These are phyloP conservation scores for Globisporangium middletonii DNA, from an alignment of 352 stramenopile genomes.

Conservation along the genomic window DNA sequence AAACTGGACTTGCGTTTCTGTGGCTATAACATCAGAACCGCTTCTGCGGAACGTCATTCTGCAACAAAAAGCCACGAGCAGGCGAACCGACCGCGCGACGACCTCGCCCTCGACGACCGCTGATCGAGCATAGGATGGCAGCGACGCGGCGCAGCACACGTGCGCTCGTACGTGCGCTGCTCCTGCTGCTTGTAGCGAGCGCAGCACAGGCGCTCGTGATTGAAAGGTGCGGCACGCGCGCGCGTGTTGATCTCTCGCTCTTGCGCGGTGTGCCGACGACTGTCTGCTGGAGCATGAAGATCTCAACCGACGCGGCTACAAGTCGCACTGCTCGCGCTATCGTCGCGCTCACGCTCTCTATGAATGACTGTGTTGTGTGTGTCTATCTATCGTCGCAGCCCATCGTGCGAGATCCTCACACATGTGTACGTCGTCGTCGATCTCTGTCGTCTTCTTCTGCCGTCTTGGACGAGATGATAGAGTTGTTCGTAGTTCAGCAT, in stretches of 20 bases:
- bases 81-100: too few relatives aligned
- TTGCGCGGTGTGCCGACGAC: not conserved
- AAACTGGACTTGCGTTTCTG: too few relatives aligned
- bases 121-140: not conserved
- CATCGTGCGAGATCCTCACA: conserved; percentile 46
- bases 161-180: conserved; percentile 10
- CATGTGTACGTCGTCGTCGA: conserved; percentile 46
- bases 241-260: too few relatives aligned
- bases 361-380: conserved; percentile 4
- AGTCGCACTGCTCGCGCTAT: not conserved
- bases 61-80: too few relatives aligned
- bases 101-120: not conserved
- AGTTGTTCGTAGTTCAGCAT: too few relatives aligned
- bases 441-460: not conserved
- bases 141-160: conserved; percentile 15
- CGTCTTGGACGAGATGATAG: too few relatives aligned
- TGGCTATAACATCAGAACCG: too few relatives aligned
- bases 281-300: not conserved
- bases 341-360: not conserved
- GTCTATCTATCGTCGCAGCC: conserved; percentile 20
- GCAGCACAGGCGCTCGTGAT: conserved; percentile 31
- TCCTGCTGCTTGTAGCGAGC: conserved; percentile 12
- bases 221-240: conserved; percentile 24
- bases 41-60: too few relatives aligned
- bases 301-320: not conserved